phyloP scores from a whole-genome alignment of 257 asterid species.

The Mitragyna speciosa region DNA sequence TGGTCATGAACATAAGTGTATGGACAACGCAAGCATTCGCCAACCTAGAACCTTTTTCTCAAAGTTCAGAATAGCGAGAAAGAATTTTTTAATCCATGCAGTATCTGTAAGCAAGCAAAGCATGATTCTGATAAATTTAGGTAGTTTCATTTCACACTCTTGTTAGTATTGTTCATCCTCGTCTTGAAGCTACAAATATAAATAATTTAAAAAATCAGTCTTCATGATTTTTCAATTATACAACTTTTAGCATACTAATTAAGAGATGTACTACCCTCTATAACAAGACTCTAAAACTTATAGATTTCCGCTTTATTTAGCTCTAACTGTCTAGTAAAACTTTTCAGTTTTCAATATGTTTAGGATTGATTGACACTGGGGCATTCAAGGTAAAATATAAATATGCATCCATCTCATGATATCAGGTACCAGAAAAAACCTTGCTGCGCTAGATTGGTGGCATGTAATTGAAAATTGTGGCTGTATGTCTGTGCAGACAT shows the following conservation, averaged over 20 bases:
- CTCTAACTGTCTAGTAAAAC: neutral
- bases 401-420: neutral
- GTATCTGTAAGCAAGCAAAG: too few relatives aligned
- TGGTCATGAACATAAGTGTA: neutral
- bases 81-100: too few relatives aligned
- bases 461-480: conserved; percentile 8
- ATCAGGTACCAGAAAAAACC: neutral
- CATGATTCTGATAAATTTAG: too few relatives aligned
- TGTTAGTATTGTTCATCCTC: too few relatives aligned
- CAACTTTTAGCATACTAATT: too few relatives aligned
- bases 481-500: conserved; percentile 4
- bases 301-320: neutral
- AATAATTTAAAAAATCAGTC: neutral
- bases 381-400: neutral
- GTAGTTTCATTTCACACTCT: too few relatives aligned
- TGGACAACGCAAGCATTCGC: too few relatives aligned
- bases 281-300: too few relatives aligned
- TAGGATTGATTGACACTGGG: neutral
- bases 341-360: too few relatives aligned
- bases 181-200: too few relatives aligned
- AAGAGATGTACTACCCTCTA: too few relatives aligned
- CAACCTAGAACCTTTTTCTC: neutral
- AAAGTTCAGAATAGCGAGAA: neutral
- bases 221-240: neutral
- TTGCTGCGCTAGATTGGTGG: neutral